Evolutionary conservation across 2,329 filamentous ascomycete genomes (phyloP), one percentile per base, ranked within the genome.

Genomic region (Tolypocladium tropicale): DNA sequence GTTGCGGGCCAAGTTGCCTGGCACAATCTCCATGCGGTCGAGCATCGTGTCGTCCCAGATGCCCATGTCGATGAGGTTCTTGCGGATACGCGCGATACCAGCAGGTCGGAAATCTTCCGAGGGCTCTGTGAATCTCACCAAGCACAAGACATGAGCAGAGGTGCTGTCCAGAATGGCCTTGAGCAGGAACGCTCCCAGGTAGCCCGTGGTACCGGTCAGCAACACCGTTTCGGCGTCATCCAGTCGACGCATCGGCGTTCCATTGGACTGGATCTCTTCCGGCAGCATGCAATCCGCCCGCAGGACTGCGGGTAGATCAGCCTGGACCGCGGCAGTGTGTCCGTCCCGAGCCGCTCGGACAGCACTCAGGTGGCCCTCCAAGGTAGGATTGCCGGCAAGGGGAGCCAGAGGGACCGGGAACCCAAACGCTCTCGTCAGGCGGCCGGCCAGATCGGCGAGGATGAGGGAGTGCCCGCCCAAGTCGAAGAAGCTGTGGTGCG

Each of bases 401-500:
- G 85, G 84, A 53, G 80, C 81, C 21, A 92, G 78, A 2, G 88
- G 85, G 1, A 93, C 81, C 0, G 84, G 80, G 67, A 92, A 88
- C 5, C 87, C 88, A 63, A 90, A 90, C 0, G 79, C 79, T 57
- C 82, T 82, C 0, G 86, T 84, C 16, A 92, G 68, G 36, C 83
- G 82, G 30, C 83, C 84, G n/a, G 88, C 83, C 30, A 93, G 77
- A 58, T 90, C 86, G 0, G 89, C 89, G n/a, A 93, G 79, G 2
- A 84, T 83, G 54, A 93, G 73, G 0, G 88, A 91, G 69, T 93
- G 89, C 0, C 89, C 89, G 37, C 89, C 89, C 2, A 93, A 74
- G 58, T 92, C 89, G 66, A 92, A 93, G 70, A 93, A 93, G 67
- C 85, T 86, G 67, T 90, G 85, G 59, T 89, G 84, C 2, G 75